A percentile compares a stretch with the other conserved stretches of the same genome.
phyloP scores from a whole-genome alignment of 2,329 filamentous ascomycete species.

The Zymoseptoria tritici region DNA sequence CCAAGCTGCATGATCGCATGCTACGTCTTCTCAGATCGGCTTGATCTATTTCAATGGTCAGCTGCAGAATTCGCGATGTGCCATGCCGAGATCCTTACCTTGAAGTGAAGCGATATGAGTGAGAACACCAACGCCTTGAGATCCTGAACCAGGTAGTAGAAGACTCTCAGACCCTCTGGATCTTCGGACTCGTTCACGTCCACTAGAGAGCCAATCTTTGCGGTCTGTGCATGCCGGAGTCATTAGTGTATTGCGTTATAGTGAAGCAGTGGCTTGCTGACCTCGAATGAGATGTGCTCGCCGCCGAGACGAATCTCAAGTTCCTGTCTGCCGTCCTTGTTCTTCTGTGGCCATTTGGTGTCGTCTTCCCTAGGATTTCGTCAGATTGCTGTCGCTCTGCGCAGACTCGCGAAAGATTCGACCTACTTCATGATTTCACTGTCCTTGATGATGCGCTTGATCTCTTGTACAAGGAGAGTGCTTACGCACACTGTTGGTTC shows the following conservation, averaged over 20 bases:
- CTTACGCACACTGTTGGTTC: constrained; percentile 78
- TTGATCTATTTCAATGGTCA: constrained; percentile 22
- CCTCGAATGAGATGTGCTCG: constrained; percentile 97
- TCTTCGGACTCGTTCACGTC: constrained; percentile 95
- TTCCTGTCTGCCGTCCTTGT: constrained; percentile 96
- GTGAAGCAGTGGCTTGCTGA: constrained; percentile 34
- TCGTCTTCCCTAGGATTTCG: constrained; percentile 72
- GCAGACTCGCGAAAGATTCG: constrained; percentile 7
- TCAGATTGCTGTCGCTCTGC: not conserved
- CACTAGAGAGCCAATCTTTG: constrained; percentile 93
- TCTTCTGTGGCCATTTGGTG: constrained; percentile 97
- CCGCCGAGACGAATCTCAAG: constrained; percentile 88
- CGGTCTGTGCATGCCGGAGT: constrained; percentile 56
- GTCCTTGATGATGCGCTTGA: constrained; percentile 93
- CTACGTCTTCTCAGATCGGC: constrained; percentile 20
- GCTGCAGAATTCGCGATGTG: not conserved
- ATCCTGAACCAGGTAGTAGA: constrained; percentile 98
- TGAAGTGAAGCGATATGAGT: constrained; percentile 93
- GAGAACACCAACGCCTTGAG: constrained; percentile 95
- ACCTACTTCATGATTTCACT: constrained; percentile 92
- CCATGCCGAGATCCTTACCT: constrained; percentile 44
- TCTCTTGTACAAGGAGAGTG: constrained; percentile 80
- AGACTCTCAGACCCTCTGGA: constrained; percentile 89
- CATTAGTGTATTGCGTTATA: constrained; percentile 13
- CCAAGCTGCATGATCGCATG: not conserved